phyloP scores from a whole-genome alignment of 108 stramenopile species.

The Nannochloropsis oceanica region DNA sequence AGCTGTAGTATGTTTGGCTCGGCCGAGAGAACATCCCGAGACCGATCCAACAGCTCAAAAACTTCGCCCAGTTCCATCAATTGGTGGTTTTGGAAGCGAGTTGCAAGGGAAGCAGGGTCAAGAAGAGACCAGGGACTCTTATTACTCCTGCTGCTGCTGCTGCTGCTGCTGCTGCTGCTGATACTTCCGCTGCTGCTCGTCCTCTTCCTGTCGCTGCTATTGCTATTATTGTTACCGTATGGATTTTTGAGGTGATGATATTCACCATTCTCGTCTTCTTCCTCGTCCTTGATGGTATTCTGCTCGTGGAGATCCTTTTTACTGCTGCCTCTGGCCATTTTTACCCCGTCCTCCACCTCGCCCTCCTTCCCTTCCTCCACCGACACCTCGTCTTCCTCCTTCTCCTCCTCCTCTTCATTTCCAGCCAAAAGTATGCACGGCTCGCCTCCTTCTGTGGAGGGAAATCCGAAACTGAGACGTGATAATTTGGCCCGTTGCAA shows the following conservation, averaged over 20 bases:
- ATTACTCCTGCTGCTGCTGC: no score
- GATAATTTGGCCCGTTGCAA: not conserved
- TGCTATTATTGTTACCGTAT: no score
- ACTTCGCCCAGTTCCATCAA: constrained; percentile 29
- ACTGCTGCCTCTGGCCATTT: not conserved
- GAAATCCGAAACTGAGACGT: not conserved
- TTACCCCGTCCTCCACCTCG: not conserved
- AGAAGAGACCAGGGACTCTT: not conserved
- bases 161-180: no score
- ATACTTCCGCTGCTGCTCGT: no score
- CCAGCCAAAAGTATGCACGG: not conserved
- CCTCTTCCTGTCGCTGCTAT: no score
- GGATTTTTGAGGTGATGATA: no score
- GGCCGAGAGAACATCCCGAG: constrained; percentile 20
- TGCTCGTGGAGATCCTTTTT: no score
- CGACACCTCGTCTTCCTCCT: not conserved
- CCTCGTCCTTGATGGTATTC: no score
- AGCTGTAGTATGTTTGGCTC: constrained; percentile 34
- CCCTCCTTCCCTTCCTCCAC: not conserved
- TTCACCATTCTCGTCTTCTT: no score
- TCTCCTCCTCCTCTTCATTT: not conserved
- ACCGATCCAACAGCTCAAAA: constrained; percentile 23
- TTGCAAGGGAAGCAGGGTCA: not conserved
- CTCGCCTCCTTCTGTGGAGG: not conserved
- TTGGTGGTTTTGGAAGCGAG: constrained; percentile 1